Base-by-base conservation (phyloP, 495 filamentous ascomycete species). In the Neurospora pannonica region DNA sequence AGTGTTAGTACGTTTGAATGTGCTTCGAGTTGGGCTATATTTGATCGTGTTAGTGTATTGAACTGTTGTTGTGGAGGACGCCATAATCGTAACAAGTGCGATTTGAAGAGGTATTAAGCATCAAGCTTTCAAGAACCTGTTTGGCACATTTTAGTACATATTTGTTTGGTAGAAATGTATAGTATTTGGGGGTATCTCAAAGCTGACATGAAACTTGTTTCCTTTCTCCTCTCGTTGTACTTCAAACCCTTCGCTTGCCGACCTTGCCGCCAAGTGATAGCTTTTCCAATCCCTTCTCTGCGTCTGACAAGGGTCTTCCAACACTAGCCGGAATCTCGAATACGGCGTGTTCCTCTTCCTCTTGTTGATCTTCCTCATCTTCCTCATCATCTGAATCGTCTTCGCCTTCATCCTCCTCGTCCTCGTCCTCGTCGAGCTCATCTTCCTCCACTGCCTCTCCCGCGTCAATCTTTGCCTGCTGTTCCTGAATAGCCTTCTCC, bases 401-500 rank as follows among this genome's bases (percentile, higher is more conserved):
- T 62, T 31, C 24, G 28, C 17, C 15, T 6, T 67, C 54, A 19
- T 76, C 72, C n/a, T 79, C 78, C 28, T 74, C 74, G 24, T 71
- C 75, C 1, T 80, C 74, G 10, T 74, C 71, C 24, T 74, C 17
- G 37, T 77, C 70, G 19, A 21, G 8, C 9, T 77, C 76, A n/a
- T 74, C 77, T 21, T 74, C 43, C 38, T 74, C 46, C 40, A 77
- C 77, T 24, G 84, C 85, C 2, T 86, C 81, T 31, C 75, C 83
- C 6, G 72, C 75, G 1, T 76, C 79, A 3, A 74, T 78, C 5
- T 81, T 81, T 2, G 77, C 83, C 4, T 86, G 82, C 11, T 90
- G 88, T 46, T 84, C 91, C 76, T 90, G 89, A 87, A 98, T 97
- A 79, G 97, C 97, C 7, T 88, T 88, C 77, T 97, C 95, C 31